A percentile compares a stretch with the other conserved stretches of the same genome.
phyloP scores from a whole-genome alignment of 2,329 filamentous ascomycete genomes.

The Cladophialophora carrionii region DNA sequence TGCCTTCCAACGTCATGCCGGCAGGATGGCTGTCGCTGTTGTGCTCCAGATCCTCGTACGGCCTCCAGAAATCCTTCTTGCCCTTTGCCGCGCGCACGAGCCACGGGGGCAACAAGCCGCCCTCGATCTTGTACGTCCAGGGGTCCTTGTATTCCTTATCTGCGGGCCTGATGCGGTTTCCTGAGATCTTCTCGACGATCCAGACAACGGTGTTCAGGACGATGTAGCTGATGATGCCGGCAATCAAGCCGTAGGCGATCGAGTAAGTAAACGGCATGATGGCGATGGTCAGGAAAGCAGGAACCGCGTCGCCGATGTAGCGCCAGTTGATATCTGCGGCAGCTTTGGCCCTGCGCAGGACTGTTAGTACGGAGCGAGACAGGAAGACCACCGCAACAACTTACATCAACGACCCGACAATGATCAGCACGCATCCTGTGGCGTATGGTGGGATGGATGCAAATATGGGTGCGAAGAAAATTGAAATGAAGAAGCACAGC shows the following conservation, averaged over 20 bases:
- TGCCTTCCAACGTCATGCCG: constrained; percentile 24
- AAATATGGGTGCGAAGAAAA: constrained; percentile 90
- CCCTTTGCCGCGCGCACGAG: constrained; percentile 64
- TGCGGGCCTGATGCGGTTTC: constrained; percentile 71
- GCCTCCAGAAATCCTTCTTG: constrained; percentile 74
- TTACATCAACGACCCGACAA: constrained; percentile 87
- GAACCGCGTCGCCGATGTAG: constrained; percentile 81
- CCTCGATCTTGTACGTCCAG: constrained; percentile 77
- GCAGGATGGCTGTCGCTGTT: constrained; percentile 8
- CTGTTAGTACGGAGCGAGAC: background rate
- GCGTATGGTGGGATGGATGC: constrained; percentile 88
- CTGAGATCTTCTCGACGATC: constrained; percentile 66
- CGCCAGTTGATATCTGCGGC: constrained; percentile 86
- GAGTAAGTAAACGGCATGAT: constrained; percentile 91
- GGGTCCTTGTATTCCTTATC: constrained; percentile 77
- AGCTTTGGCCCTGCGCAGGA: constrained; percentile 30
- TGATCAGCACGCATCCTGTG: constrained; percentile 82
- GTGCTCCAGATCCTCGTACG: constrained; percentile 42
- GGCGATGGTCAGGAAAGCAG: constrained; percentile 80
- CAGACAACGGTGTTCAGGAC: constrained; percentile 73
- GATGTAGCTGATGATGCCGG: constrained; percentile 75
- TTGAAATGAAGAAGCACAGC: constrained; percentile 80
- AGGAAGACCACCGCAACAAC: constrained; percentile 44
- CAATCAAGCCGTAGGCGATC: constrained; percentile 84
- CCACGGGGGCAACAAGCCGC: constrained; percentile 77